Percentiles rank a stretch among this genome's conserved stretches.
Conservation (phyloP, 179 eudicot genomes). For the Beta macrorhiza region DNA sequence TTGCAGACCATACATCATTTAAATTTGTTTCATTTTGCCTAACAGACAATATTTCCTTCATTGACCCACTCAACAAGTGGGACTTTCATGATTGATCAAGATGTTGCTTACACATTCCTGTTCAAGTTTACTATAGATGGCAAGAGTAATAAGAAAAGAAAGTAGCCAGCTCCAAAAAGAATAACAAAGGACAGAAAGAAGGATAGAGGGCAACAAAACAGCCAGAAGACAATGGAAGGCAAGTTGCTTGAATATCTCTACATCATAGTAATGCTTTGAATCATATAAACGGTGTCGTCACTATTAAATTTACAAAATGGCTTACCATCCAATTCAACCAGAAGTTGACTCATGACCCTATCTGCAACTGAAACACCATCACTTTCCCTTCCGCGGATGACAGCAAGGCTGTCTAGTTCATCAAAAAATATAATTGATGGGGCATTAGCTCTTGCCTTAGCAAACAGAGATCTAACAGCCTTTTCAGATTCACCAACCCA, state of each 20-base stretch:
- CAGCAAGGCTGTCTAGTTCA: constrained; percentile 94
- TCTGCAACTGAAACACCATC: constrained; percentile 93
- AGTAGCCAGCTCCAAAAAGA: neutral
- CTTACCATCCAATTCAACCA: constrained; percentile 90
- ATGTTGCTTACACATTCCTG: no score
- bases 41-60: neutral
- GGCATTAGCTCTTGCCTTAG: constrained; percentile 87
- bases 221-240: neutral
- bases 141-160: neutral
- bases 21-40: neutral
- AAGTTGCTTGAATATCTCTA: neutral
- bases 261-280: no score
- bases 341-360: constrained; percentile 94
- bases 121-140: neutral
- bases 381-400: constrained; percentile 77
- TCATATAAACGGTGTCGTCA: neutral
- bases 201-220: neutral
- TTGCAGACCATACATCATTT: constrained; percentile 5
- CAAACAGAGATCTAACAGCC: constrained; percentile 81
- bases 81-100: neutral
- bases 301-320: neutral
- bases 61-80: neutral
- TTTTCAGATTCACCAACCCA: constrained; percentile 99
- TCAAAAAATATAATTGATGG: constrained; percentile 96
- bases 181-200: neutral